Base-by-base conservation (phyloP, 208 protist species). In the Trypanosoma conorhini region DNA sequence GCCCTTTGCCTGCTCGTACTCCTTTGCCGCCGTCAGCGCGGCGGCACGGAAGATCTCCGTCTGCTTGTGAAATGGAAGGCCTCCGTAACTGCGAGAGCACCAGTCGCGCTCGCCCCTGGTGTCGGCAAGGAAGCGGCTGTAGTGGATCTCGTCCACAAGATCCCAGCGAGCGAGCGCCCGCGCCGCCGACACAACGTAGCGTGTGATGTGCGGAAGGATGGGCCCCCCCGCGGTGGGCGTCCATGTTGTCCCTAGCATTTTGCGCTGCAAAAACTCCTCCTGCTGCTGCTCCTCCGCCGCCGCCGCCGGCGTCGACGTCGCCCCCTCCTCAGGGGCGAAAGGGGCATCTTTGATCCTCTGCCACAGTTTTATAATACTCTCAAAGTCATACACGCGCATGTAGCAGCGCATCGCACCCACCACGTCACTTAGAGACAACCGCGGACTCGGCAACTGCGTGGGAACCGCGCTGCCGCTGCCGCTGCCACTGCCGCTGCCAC, bases 141-240 rank as follows among this genome's bases (percentile, higher is more conserved):
- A 68, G 28, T 40, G 26, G 8, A 83, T 79, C n/a, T 91, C 88
- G 8, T 82, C 57, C 22, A 86, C 79, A 65, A 86, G 71, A 46
- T 92, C 87, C 91, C 91, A 96, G 5, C 82, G 78, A 38, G 87
- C 88, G 30, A 96, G 85, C 13, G 88, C 76, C 67, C 86, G 80
- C 21, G 91, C 86, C 1, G 91, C 79, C 17, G 88, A 63, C 15
- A 80, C 80, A 22, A 85, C 91, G 76, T 91, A 94, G 30, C 67
- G 74, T 21, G 77, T 76, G 19, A 91, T 83, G 28, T 77, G 68
- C 3, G 73, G 12, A 12, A 67, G 72, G 22, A 19, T 50, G 30
- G 62, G 62, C 21, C 60, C 51, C 30, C 33, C 31, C 5, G 55
- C 26, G 15, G 55, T 51, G 22, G 48, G 30, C 42, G 67, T n/a